Evolutionary conservation across 306 rosid species (phyloP), one percentile per base, ranked within the genome.

Genomic region (Fagus sylvatica): DNA sequence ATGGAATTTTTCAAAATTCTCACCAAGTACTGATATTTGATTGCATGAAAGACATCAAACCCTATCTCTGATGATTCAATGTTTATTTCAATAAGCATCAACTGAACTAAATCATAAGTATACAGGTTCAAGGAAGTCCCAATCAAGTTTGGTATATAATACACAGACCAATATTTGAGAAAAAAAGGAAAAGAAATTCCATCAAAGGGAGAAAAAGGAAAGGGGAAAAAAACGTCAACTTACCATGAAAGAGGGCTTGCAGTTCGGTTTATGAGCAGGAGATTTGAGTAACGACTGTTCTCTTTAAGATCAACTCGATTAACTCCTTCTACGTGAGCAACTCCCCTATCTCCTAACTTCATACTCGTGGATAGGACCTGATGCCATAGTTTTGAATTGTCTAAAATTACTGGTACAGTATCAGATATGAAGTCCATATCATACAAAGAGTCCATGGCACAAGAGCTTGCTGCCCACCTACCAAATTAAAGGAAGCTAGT

Each of bases 191-290:
- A 60, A 13, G 0, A 62, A 6, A 33, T 34, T 28, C 34, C 60
- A 56, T 34, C 59, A 41, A 72, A 36, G 46, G 28, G 32, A 73
- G 4, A 72, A 74, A n/a, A 65, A 19, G 16, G 22, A n/a, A 9
- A 2, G 6, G 59, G 22, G 1, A 0, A 61, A 19, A 73, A 48
- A 41, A 32, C 32, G 41, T 48, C 57, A 56, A 79, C 46, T 78
- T 87, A 93, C 97, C 97, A 91, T 77, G 98, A 90, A 77, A 93
- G 97, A 71, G 86, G 96, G 87, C 91, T 91, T 41, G 98, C 93
- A 65, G 97, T 91, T 84, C 98, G 89, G 92, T 96, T 96, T 79
- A 96, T 85, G 40, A 96, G 91, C 85, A 93, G 79, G 73, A 93
- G 78, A 87, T 86, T 80, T n/a, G 91, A 86, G 78, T 88, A 96